phyloP scores from a whole-genome alignment of 2,329 filamentous ascomycete genomes.

The Botryotinia narcissicola region DNA sequence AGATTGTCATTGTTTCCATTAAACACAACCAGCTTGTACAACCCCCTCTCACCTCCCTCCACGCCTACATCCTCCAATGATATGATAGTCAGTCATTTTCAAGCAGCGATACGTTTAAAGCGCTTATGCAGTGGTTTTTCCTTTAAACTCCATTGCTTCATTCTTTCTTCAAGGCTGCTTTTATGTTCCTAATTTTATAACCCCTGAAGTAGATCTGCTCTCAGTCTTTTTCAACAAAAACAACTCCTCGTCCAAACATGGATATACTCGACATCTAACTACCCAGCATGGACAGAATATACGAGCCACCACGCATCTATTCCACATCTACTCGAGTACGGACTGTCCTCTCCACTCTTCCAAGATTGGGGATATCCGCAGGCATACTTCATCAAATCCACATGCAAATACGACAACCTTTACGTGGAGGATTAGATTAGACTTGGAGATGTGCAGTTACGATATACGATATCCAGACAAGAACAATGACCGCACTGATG shows the following conservation, averaged over 20 bases:
- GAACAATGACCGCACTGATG: conserved; percentile 1
- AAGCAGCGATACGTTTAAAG: background rate
- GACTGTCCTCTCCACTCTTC: background rate
- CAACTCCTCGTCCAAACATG: background rate
- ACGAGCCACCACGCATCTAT: background rate
- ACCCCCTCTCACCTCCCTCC: conserved; percentile 4
- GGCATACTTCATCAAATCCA: background rate
- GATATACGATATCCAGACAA: background rate
- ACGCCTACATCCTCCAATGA: background rate
- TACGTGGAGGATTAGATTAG: background rate
- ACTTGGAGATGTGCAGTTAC: background rate
- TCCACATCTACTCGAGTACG: background rate
- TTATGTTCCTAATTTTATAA: background rate
- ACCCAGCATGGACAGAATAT: background rate
- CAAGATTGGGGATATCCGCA: background rate
- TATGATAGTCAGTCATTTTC: background rate
- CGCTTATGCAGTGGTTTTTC: background rate
- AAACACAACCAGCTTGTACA: background rate
- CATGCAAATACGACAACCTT: conserved; percentile 2
- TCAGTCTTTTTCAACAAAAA: background rate
- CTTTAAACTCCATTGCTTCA: background rate
- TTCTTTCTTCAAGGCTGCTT: background rate
- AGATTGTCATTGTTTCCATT: background rate
- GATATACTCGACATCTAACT: background rate
- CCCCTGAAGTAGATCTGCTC: background rate